Evolutionary conservation across 225 moss, liverwort and hornwort genomes (phyloP).

Genomic region (Lunularia cruciata): DNA sequence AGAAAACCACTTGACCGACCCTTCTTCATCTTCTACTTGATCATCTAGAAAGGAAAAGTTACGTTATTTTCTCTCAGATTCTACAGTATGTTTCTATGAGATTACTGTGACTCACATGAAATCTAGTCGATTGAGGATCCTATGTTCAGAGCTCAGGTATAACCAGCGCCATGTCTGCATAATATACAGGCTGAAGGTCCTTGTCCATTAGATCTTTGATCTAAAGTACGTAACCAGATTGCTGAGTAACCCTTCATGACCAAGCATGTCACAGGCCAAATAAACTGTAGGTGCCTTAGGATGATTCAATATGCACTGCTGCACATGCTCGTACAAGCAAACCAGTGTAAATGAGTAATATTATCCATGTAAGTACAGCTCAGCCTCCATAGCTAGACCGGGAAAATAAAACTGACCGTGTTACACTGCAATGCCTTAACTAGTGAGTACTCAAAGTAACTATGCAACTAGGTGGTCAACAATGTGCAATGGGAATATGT

Average conservation of each 20-base stretch:
- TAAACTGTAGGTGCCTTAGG: slow-evolving; percentile 50
- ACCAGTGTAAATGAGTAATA: too few relatives aligned
- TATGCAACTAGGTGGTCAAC: too few relatives aligned
- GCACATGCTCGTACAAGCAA: slow-evolving; percentile 41
- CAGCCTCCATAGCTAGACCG: too few relatives aligned
- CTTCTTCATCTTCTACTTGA: not conserved
- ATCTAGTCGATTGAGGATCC: slow-evolving; percentile 57
- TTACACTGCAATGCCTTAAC: too few relatives aligned
- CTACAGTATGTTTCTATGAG: not conserved
- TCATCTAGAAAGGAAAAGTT: not conserved
- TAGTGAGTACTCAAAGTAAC: too few relatives aligned
- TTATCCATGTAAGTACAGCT: too few relatives aligned
- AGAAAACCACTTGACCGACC: not conserved
- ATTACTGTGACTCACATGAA: slow-evolving; percentile 48
- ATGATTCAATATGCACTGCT: slow-evolving; percentile 66
- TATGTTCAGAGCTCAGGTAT: slow-evolving; percentile 57
- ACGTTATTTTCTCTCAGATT: too few relatives aligned
- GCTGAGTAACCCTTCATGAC: slow-evolving; percentile 59
- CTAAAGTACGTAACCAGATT: slow-evolving; percentile 50
- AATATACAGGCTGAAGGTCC: slow-evolving; percentile 51
- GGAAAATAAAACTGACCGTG: too few relatives aligned
- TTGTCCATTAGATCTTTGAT: slow-evolving; percentile 60
- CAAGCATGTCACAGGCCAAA: slow-evolving; percentile 70
- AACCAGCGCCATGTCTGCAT: slow-evolving; percentile 59
- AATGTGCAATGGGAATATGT: too few relatives aligned